A percentile compares a stretch with the other conserved stretches of the same genome.
Conservation (phyloP, 169 alveolate genomes). For the Cryptosporidium baileyi region DNA sequence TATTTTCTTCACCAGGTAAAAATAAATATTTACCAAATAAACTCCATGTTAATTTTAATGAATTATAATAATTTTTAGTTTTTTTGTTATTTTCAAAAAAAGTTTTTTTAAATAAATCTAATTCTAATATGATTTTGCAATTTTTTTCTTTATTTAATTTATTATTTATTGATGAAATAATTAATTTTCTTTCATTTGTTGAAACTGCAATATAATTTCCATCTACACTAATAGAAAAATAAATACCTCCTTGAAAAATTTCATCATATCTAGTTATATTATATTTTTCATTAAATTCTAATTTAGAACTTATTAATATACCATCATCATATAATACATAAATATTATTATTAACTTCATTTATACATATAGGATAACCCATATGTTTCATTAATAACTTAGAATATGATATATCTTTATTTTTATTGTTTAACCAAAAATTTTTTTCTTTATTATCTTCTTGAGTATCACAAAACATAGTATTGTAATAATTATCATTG, state of each 20-base stretch:
- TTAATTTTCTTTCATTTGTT: constrained; percentile 16
- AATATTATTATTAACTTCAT: constrained; percentile 1
- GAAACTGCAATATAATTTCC: constrained; percentile 58
- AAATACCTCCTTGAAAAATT: constrained; percentile 14
- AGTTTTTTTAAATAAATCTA: constrained; percentile 18
- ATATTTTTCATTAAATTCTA: background rate
- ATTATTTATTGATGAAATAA: background rate
- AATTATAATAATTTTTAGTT: background rate
- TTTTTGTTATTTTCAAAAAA: constrained; percentile 1
- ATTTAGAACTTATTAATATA: constrained; percentile 7
- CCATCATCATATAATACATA: constrained; percentile 66
- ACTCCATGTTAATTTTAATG: constrained; percentile 18
- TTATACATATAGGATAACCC: constrained; percentile 58
- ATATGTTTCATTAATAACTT: constrained; percentile 41
- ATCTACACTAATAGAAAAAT: constrained; percentile 7
- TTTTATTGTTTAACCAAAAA: constrained; percentile 24
- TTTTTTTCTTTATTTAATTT: background rate
- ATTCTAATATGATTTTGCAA: constrained; percentile 4
- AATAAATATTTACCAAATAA: constrained; percentile 11
- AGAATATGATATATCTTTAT: background rate
- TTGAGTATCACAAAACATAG: constrained; percentile 65
- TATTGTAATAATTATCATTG: constrained; percentile 43
- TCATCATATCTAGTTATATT: constrained; percentile 41
- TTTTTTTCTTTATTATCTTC: background rate
- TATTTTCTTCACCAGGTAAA: constrained; percentile 46